These are phyloP conservation scores for Mallotus repandus DNA, from an alignment of 441 rosid species.

Conservation along the genomic window DNA sequence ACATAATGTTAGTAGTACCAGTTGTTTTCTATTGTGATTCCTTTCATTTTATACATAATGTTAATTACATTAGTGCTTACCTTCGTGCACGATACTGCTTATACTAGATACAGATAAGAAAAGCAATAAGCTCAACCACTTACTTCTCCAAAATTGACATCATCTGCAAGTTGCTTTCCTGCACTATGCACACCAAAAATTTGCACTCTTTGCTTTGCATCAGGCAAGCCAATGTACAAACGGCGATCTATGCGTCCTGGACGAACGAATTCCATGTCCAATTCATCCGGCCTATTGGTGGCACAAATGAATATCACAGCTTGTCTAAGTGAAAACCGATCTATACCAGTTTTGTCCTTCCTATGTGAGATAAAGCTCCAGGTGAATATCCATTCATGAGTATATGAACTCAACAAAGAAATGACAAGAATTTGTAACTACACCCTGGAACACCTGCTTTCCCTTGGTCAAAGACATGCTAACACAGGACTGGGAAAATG, in stretches of 20 bases:
- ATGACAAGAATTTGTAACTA: background rate
- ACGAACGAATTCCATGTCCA: constrained; percentile 92
- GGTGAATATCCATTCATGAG: constrained; percentile 23
- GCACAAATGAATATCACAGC: constrained; percentile 99
- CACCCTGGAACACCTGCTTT: background rate
- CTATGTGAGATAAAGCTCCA: constrained; percentile 36
- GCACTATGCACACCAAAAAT: constrained; percentile 91
- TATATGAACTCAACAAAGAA: background rate
- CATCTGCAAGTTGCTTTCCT: constrained; percentile 79
- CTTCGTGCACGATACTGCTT: background rate
- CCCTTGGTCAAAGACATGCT: background rate
- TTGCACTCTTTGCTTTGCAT: constrained; percentile 87
- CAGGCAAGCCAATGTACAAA: constrained; percentile 90
- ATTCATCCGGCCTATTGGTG: constrained; percentile 95
- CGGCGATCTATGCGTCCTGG: constrained; percentile 95
- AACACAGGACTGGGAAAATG: background rate
- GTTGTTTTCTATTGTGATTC: background rate
- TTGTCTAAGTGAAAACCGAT: constrained; percentile 90
- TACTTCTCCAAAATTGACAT: constrained; percentile 82
- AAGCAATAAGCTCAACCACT: constrained; percentile 19
- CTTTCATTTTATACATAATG: background rate
- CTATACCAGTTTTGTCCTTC: constrained; percentile 89
- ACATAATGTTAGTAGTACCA: background rate
- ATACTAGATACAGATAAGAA: background rate
- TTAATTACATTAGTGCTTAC: background rate